phyloP scores from a whole-genome alignment of 1,284 basidiomycete species.

The Boletus nobilissimus region DNA sequence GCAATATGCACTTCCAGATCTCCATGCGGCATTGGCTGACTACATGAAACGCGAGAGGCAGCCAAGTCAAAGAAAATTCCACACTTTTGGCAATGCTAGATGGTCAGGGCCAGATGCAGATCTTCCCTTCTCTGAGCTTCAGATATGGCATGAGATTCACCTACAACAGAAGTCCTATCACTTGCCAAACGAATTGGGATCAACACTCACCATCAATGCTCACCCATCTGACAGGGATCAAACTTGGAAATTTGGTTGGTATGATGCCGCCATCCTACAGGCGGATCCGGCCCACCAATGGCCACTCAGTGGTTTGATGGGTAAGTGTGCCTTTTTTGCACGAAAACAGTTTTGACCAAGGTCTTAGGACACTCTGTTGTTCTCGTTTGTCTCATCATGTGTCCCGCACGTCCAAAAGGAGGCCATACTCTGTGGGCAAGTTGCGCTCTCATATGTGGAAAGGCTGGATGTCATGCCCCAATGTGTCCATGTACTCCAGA shows the following conservation, averaged over 20 bases:
- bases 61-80: no score
- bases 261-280: conserved; percentile 3
- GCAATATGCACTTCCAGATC: background rate
- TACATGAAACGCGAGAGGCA: background rate
- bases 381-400: background rate
- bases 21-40: background rate
- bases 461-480: background rate
- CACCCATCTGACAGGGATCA: background rate
- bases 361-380: background rate
- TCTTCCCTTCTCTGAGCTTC: no score
- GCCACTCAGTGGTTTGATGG: background rate
- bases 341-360: no score
- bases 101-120: background rate
- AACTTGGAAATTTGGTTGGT: background rate
- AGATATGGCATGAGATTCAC: no score
- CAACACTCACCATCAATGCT: background rate
- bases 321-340: background rate
- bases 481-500: background rate
- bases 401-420: background rate
- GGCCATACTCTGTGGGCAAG: background rate
- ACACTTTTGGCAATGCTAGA: background rate
- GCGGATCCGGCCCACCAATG: background rate
- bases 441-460: background rate
- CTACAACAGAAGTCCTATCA: no score
- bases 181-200: no score